Conservation (phyloP, 2,329 filamentous ascomycete species). For the Fusarium tupiense region DNA sequence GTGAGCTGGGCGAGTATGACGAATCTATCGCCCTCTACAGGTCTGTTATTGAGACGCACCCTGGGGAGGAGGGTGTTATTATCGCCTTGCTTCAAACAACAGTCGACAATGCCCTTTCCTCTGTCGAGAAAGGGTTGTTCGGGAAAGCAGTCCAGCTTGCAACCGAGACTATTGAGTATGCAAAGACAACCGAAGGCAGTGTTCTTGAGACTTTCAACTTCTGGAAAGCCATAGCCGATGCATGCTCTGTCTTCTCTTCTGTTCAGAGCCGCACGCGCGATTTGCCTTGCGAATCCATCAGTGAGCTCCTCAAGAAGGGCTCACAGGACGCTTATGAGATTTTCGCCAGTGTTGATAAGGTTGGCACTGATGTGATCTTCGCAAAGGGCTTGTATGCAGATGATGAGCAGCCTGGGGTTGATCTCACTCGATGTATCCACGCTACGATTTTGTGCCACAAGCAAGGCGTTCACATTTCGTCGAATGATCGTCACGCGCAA, state of each 20-base stretch:
- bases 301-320: constrained; percentile 65
- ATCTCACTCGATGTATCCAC: constrained; percentile 70
- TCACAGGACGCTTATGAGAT: constrained; percentile 67
- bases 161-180: constrained; percentile 73
- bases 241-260: constrained; percentile 83
- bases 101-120: constrained; percentile 81
- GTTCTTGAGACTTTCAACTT: constrained; percentile 85
- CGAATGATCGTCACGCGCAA: constrained; percentile 83
- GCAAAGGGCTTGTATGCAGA: constrained; percentile 57
- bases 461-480: constrained; percentile 77
- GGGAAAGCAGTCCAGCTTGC: constrained; percentile 82
- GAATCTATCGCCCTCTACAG: constrained; percentile 82
- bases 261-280: constrained; percentile 73
- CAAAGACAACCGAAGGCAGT: constrained; percentile 67
- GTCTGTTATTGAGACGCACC: constrained; percentile 73
- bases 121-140: constrained; percentile 84
- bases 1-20: constrained; percentile 90
- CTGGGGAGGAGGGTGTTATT: constrained; percentile 84
- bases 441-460: constrained; percentile 88
- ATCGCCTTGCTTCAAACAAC: constrained; percentile 90
- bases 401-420: constrained; percentile 58
- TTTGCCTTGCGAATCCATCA: constrained; percentile 69
- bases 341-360: constrained; percentile 75
- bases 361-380: constrained; percentile 57
- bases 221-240: constrained; percentile 93